Base-by-base conservation (phyloP, 2,329 filamentous ascomycete genomes). In the Epichloe elymi region DNA sequence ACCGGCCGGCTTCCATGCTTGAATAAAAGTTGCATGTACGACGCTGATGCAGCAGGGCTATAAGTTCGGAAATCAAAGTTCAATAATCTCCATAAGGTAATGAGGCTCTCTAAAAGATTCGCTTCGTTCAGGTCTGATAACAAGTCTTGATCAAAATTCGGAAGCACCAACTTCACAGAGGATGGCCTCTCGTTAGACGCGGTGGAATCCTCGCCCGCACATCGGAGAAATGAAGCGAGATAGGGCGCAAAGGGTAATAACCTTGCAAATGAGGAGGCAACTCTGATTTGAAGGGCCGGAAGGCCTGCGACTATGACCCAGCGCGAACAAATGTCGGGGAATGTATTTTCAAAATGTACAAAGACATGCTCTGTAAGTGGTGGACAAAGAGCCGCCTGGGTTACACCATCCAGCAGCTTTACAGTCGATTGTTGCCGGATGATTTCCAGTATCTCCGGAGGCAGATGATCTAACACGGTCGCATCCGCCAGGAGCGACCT, bases 221-320 rank as follows among this genome's bases (percentile, higher is more conserved):
- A 72, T 67, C 83, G 78, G 55, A 88, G 76, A 64, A 89, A 87
- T 53, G 82, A 78, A 49, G 83, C 81, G 42, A 97, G 74, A 63
- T 91, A 81, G 48, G 88, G 86, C 57, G 86, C 86, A 72, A 93
- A 83, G 17, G 88, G 87, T 59, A 96, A 66, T 55, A 95, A 75
- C 61, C 86, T 79, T 54, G 86, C 85, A 69, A 95, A 86, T 35
- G 86, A 84, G 51, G 83, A 76, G 56, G 91, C 75, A 49, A 84
- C 58, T 36, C 67, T 51, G 60, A 66, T 59, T 65, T 67, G 58
- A 67, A 66, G 58, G 60, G 65, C 50, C 56, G 66, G 61, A 41
- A 63, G 66, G 30, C 66, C 65, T 30, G 70, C 59, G 63, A 70
- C 65, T 60, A 74, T 72, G 43, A 85, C 72, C 88, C 88, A 95